Conservation (phyloP, 441 rosid genomes). For the Aleurites moluccanus region DNA sequence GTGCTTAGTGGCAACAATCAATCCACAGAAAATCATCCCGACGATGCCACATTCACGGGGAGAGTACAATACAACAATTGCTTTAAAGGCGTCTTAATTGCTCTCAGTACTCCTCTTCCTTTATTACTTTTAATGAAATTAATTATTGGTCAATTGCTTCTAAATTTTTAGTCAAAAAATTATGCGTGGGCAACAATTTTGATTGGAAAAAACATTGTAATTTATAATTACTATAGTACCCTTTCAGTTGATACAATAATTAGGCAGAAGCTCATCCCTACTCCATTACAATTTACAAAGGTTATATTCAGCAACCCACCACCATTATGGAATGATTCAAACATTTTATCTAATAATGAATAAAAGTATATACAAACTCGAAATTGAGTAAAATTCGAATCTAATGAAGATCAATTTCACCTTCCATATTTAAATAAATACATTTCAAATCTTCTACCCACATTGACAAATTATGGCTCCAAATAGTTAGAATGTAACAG, state of each 20-base stretch:
- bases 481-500: too few species aligned
- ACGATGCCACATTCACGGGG: neutral
- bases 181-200: neutral
- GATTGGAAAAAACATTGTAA: neutral
- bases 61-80: neutral
- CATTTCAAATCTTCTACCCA: too few species aligned
- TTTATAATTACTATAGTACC: neutral
- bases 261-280: neutral
- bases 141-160: conserved; percentile 14
- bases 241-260: neutral
- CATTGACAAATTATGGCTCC: too few species aligned
- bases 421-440: too few species aligned
- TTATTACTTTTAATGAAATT: neutral
- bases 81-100: neutral
- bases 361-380: too few species aligned
- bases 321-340: too few species aligned
- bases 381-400: too few species aligned
- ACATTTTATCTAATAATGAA: too few species aligned
- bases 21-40: neutral
- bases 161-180: neutral
- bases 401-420: too few species aligned
- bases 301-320: too few species aligned
- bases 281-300: too few species aligned
- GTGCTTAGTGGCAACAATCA: too few species aligned
- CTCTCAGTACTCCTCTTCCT: neutral